Evolutionary conservation across 2,329 filamentous ascomycete species (phyloP), one percentile per base, ranked within the genome.

Genomic region (Gaeumannomyces tritici): DNA sequence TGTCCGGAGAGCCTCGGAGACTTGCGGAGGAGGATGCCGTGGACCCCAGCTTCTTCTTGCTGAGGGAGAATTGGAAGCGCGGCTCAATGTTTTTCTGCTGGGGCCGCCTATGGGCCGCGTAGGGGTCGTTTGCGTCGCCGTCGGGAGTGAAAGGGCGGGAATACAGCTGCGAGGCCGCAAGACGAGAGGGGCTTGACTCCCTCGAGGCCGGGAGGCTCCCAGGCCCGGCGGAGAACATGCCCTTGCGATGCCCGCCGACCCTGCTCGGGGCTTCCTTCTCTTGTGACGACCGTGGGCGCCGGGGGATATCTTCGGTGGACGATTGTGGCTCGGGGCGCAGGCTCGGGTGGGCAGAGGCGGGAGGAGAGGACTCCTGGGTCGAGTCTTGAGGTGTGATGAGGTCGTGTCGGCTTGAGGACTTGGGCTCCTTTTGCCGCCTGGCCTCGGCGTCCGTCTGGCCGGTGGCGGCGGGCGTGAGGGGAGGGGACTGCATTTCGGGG

Each of bases 391-490:
- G 88, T 2, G 88, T 90, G 69, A 90, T 86, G 28, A 72, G 66
- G 60, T 71, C 70, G 61, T 69, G 69, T n/a, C 65, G 65, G 15
- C 65, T 66, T 33, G 65, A 29, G 21, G 60, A 15, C 26, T 65
- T 21, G 63, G 59, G 21, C 66, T 62, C 12, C 68, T 65, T 42
- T 11, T 61, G 63, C 51, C 66, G 71, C 57, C 71, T 72, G 4
- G 66, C 64, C n/a, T 74, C 72, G 27, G 69, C 69, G 56, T 79
- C 77, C 55, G 72, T 71, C 47, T 75, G 75, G 26, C 77, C 77
- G 56, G 91, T 93, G 61, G 87, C 92, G 62, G 91, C 87, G 24
- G 93, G 93, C 15, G 93, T 97, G 61, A 98, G 82, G 55, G 92
- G 92, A 67, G 93, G 93, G 13, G 93, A 96, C 68, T 93, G 89